Conservation (phyloP, 345 rosid genomes). For the Gossypium stocksii region DNA sequence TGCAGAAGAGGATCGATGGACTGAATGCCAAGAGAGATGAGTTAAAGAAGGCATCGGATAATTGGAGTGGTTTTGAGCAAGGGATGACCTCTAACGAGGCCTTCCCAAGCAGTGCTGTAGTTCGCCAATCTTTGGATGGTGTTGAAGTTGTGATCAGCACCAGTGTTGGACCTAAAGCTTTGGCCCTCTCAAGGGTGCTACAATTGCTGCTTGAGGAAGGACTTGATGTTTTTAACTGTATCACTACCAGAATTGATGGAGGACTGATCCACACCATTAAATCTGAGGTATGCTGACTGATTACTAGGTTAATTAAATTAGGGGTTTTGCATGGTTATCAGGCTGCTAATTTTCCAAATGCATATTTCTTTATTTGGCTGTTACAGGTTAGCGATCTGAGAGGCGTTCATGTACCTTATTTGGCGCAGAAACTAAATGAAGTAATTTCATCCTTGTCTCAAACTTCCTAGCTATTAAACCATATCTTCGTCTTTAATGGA, state of each 20-base stretch:
- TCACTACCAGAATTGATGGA: conserved; percentile 36
- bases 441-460: conserved; percentile 26
- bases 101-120: conserved; percentile 24
- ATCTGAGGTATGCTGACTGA: conserved; percentile 34
- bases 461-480: neutral
- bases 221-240: conserved; percentile 31
- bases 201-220: conserved; percentile 36
- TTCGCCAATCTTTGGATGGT: conserved; percentile 37
- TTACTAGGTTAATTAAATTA: neutral
- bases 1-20: conserved; percentile 24
- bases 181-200: conserved; percentile 38
- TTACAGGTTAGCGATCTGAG: conserved; percentile 42
- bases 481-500: neutral
- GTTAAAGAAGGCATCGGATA: conserved; percentile 21
- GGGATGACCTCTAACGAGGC: conserved; percentile 7
- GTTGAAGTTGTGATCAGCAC: conserved; percentile 37
- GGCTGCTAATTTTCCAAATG: neutral
- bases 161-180: conserved; percentile 25
- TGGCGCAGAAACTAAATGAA: conserved; percentile 41
- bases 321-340: neutral
- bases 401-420: conserved; percentile 30
- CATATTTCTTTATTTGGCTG: neutral
- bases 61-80: conserved; percentile 8
- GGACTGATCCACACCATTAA: conserved; percentile 40
- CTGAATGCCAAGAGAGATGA: conserved; percentile 26